Percentiles rank a stretch among this genome's conserved stretches.
phyloP scores from a whole-genome alignment of 257 asterid genomes.

The Primulina huaijiensis region DNA sequence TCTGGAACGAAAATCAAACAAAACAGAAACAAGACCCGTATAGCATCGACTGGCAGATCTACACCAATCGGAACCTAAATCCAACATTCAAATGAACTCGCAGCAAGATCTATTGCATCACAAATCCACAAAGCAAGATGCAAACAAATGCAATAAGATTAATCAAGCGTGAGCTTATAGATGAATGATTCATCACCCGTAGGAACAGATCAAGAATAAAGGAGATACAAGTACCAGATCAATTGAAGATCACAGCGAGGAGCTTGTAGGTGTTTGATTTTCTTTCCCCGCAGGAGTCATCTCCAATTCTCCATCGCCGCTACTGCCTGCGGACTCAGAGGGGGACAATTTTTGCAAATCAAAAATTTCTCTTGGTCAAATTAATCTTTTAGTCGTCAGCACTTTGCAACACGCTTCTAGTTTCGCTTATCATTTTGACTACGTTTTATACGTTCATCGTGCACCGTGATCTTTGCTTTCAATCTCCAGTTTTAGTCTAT shows the following conservation, averaged over 20 bases:
- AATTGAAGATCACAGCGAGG: slow-evolving; percentile 29
- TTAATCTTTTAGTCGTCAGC: too few relatives aligned
- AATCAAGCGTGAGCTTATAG: slow-evolving; percentile 18
- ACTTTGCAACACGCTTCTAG: too few relatives aligned
- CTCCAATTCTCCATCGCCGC: slow-evolving; percentile 18
- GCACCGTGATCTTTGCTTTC: too few relatives aligned
- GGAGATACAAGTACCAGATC: slow-evolving; percentile 27
- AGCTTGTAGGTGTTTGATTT: slow-evolving; percentile 8
- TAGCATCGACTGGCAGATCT: slow-evolving; percentile 27
- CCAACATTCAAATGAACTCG: slow-evolving; percentile 24
- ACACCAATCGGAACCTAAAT: slow-evolving; percentile 12
- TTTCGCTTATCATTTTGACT: too few relatives aligned
- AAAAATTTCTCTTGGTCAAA: too few relatives aligned
- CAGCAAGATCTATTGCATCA: slow-evolving; percentile 27
- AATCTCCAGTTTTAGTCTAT: too few relatives aligned
- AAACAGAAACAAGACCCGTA: neutral
- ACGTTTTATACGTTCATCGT: too few relatives aligned
- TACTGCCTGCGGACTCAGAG: neutral
- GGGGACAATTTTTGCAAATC: too few relatives aligned
- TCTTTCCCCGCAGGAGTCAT: slow-evolving; percentile 35
- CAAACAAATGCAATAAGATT: slow-evolving; percentile 15
- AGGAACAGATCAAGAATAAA: slow-evolving; percentile 19
- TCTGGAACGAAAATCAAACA: slow-evolving; percentile 4
- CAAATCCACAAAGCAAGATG: slow-evolving; percentile 16
- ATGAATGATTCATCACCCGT: slow-evolving; percentile 2